Evolutionary conservation across 2,329 filamentous ascomycete genomes (phyloP).

Genomic region (Exophiala aquamarina): DNA sequence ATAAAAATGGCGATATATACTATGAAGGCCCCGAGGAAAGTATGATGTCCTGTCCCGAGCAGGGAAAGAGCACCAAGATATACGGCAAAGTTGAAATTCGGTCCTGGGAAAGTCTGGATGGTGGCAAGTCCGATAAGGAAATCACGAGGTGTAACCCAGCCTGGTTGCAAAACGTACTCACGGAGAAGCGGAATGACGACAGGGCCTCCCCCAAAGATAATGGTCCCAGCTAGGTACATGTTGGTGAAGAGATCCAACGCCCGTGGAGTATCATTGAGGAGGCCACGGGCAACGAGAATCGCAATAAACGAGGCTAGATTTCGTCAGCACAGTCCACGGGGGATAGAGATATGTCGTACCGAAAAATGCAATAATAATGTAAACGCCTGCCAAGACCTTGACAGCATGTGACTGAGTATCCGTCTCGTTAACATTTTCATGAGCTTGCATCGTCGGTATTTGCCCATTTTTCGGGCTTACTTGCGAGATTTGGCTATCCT

Average conservation of each 20-base stretch:
- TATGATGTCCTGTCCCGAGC: conserved; percentile 25
- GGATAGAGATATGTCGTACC: conserved; percentile 34
- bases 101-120: conserved; percentile 68
- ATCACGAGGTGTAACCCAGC: conserved; percentile 69
- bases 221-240: conserved; percentile 71
- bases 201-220: conserved; percentile 65
- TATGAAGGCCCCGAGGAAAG: conserved; percentile 51
- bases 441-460: background rate
- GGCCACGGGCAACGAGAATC: conserved; percentile 52
- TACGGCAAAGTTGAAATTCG: conserved; percentile 54
- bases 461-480: too few relatives aligned
- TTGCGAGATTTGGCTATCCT: too few relatives aligned
- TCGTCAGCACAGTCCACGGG: too few relatives aligned
- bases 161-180: conserved; percentile 62
- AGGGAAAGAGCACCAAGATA: conserved; percentile 57
- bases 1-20: conserved; percentile 48
- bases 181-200: conserved; percentile 65
- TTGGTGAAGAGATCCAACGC: conserved; percentile 67
- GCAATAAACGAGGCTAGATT: conserved; percentile 53
- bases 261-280: conserved; percentile 42
- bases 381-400: conserved; percentile 37
- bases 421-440: conserved; percentile 5
- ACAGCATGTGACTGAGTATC: conserved; percentile 33
- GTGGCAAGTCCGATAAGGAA: conserved; percentile 73
- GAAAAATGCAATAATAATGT: conserved; percentile 51